A percentile compares a stretch with the other conserved stretches of the same genome.
phyloP scores from a whole-genome alignment of 306 rosid genomes.

The Medicago arabica region DNA sequence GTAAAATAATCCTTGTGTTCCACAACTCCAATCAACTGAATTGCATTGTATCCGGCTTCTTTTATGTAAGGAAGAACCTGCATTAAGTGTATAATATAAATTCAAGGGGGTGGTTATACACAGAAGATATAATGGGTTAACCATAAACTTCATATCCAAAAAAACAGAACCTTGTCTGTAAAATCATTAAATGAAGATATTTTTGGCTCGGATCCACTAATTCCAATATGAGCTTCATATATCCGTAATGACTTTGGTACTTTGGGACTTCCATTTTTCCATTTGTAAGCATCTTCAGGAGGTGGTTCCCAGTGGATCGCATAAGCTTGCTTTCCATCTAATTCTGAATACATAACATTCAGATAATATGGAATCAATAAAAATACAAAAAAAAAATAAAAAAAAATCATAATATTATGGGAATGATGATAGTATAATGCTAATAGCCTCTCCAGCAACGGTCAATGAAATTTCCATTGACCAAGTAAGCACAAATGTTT shows the following conservation, averaged over 20 bases:
- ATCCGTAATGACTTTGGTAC: constrained; percentile 75
- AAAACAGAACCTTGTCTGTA: constrained; percentile 56
- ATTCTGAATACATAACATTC: constrained; percentile 58
- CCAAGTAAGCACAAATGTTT: too few species aligned
- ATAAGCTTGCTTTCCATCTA: constrained; percentile 76
- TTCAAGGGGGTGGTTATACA: constrained; percentile 22
- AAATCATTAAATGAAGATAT: constrained; percentile 84
- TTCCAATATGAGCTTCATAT: constrained; percentile 97
- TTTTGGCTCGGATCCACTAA: constrained; percentile 88
- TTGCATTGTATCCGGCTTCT: constrained; percentile 89
- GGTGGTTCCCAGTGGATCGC: constrained; percentile 99
- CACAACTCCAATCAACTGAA: constrained; percentile 86
- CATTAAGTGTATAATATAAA: constrained; percentile 39
- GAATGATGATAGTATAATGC: too few species aligned
- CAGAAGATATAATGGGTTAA: constrained; percentile 22
- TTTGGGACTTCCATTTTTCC: constrained; percentile 73
- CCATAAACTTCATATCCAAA: not conserved
- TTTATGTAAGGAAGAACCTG: constrained; percentile 94
- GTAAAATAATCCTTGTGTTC: constrained; percentile 98
- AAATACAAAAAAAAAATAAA: not conserved
- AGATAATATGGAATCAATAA: constrained; percentile 13
- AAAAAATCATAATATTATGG: too few species aligned
- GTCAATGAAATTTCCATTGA: too few species aligned
- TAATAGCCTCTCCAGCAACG: too few species aligned
- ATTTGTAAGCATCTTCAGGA: constrained; percentile 77